phyloP scores from a whole-genome alignment of 805 yeast species.

The Monosporozyma aerobia region DNA sequence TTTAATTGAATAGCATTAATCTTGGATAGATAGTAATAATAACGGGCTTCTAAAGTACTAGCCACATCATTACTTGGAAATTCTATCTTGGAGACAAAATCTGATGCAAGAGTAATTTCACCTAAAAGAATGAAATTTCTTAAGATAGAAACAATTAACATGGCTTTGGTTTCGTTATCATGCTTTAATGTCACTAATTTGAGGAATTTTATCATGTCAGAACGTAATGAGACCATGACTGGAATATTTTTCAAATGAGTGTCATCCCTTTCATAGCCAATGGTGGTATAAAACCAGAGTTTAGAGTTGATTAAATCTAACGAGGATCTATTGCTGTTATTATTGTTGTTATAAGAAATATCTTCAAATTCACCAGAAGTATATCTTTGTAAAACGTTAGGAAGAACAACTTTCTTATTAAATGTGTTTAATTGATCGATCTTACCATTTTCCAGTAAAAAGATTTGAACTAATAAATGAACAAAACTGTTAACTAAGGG shows the following conservation, averaged over 20 bases:
- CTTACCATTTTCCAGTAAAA: slow-evolving; percentile 54
- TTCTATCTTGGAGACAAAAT: slow-evolving; percentile 77
- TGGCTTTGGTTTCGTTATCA: slow-evolving; percentile 85
- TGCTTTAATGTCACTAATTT: slow-evolving; percentile 88
- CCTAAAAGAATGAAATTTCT: slow-evolving; percentile 71
- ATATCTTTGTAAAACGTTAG: slow-evolving; percentile 45
- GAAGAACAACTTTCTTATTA: slow-evolving; percentile 41
- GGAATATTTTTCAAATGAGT: slow-evolving; percentile 6
- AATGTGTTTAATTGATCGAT: slow-evolving; percentile 42
- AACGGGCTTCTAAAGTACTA: slow-evolving; percentile 84
- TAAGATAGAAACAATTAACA: slow-evolving; percentile 73
- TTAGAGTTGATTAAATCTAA: slow-evolving; percentile 82
- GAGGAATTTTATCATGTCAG: slow-evolving; percentile 61
- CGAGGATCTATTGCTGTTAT: slow-evolving; percentile 49
- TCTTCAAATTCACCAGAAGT: slow-evolving; percentile 19
- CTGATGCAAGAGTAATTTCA: slow-evolving; percentile 80
- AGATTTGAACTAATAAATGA: slow-evolving; percentile 71
- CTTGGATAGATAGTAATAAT: slow-evolving; percentile 82
- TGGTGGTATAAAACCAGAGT: slow-evolving; percentile 82
- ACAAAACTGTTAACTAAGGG: slow-evolving; percentile 78
- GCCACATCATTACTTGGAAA: slow-evolving; percentile 73
- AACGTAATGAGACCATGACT: slow-evolving; percentile 38
- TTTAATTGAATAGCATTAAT: slow-evolving; percentile 87
- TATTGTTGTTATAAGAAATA: not conserved
- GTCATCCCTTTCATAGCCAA: slow-evolving; percentile 55